A percentile compares a stretch with the other conserved stretches of the same genome.
These are phyloP conservation scores for Myrmaecium sp. DNA, from an alignment of 2,329 filamentous ascomycete species.

Conservation along the genomic window DNA sequence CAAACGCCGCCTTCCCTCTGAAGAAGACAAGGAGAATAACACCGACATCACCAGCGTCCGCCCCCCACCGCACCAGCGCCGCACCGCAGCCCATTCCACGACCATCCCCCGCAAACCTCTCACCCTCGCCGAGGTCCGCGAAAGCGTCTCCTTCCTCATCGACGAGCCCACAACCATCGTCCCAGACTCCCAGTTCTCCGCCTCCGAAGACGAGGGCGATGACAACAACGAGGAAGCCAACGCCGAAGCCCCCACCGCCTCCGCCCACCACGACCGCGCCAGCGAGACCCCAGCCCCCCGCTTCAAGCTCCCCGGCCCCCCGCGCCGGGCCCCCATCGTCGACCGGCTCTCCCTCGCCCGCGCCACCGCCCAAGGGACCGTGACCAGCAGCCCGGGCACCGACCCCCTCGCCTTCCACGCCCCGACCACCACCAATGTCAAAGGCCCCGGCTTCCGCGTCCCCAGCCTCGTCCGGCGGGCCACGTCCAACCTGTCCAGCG, in stretches of 20 bases:
- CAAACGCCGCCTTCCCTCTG: constrained; percentile 25
- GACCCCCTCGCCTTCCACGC: constrained; percentile 39
- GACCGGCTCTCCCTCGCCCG: constrained; percentile 61
- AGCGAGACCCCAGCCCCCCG: constrained; percentile 9
- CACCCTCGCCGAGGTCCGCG: constrained; percentile 63
- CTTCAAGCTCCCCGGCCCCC: constrained; percentile 20
- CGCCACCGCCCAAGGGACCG: constrained; percentile 11
- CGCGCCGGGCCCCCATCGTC: constrained; percentile 35
- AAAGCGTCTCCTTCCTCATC: constrained; percentile 68
- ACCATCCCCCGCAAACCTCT: constrained; percentile 45
- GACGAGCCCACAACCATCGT: constrained; percentile 42
- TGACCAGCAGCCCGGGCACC: constrained; percentile 16
- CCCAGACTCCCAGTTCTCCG: constrained; percentile 32
- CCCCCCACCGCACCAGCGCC: constrained; percentile 43
- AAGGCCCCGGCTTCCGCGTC: constrained; percentile 41
- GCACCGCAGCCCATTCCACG: constrained; percentile 35
- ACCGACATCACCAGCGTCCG: too few species aligned
- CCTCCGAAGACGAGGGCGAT: constrained; percentile 28
- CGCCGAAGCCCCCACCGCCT: constrained; percentile 26
- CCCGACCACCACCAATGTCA: constrained; percentile 16
- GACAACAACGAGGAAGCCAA: constrained; percentile 32
- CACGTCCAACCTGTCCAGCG: constrained; percentile 36
- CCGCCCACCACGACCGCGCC: constrained; percentile 4
- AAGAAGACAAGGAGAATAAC: constrained; percentile 21
- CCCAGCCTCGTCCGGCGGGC: constrained; percentile 57